These are phyloP conservation scores for Ogataea henricii DNA, from an alignment of 805 yeast species.

Conservation along the genomic window DNA sequence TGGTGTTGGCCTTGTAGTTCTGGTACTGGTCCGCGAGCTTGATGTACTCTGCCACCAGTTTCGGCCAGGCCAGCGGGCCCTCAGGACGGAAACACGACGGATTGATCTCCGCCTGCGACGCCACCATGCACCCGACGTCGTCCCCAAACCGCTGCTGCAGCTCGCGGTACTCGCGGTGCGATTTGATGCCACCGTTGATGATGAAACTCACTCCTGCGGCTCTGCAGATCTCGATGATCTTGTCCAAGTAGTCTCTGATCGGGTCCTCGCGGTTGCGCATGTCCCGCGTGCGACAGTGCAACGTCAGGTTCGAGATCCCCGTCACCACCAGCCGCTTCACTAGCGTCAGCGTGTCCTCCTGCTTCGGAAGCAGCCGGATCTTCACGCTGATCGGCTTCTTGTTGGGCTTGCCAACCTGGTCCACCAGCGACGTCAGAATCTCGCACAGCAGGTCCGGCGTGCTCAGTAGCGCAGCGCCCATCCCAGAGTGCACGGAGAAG, in stretches of 20 bases:
- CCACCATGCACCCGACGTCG: constrained; percentile 90
- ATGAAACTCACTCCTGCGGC: constrained; percentile 67
- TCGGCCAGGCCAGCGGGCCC: constrained; percentile 54
- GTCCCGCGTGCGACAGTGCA: constrained; percentile 85
- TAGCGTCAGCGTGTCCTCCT: constrained; percentile 59
- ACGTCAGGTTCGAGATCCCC: constrained; percentile 82
- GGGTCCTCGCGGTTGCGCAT: constrained; percentile 91
- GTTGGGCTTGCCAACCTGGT: constrained; percentile 75
- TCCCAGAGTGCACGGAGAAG: constrained; percentile 90
- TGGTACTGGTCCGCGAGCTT: constrained; percentile 54
- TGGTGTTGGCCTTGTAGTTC: constrained; percentile 71
- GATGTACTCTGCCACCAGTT: constrained; percentile 56
- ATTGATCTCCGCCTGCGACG: constrained; percentile 84
- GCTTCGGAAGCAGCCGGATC: constrained; percentile 72
- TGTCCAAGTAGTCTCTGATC: constrained; percentile 64
- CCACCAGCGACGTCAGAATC: constrained; percentile 69
- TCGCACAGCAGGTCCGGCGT: constrained; percentile 79
- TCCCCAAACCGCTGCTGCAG: constrained; percentile 56
- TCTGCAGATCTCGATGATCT: constrained; percentile 62
- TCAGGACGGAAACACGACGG: constrained; percentile 67
- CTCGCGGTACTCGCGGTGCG: constrained; percentile 52
- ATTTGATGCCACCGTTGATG: constrained; percentile 76
- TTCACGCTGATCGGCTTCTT: constrained; percentile 87
- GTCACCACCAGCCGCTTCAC: constrained; percentile 64
- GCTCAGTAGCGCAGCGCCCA: constrained; percentile 91